Percentiles rank a stretch among this genome's conserved stretches.
These are phyloP conservation scores for Syzygium grande DNA, from an alignment of 345 rosid genomes.

Conservation along the genomic window DNA sequence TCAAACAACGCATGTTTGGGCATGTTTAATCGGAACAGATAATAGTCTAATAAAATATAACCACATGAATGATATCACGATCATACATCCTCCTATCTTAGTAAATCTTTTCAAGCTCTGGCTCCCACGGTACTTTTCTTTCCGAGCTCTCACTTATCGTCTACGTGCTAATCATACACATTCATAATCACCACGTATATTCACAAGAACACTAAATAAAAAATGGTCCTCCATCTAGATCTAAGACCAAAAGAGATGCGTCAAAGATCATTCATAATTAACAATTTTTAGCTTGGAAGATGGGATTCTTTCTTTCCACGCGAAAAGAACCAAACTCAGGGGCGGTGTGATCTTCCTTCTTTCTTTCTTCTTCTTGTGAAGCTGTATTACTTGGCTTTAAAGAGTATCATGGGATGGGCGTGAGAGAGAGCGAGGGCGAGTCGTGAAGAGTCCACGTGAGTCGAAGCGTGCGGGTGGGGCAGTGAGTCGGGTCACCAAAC, in stretches of 20 bases:
- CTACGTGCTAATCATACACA: neutral
- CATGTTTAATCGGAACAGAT: rapidly evolving
- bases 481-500: neutral
- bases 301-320: neutral
- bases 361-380: neutral
- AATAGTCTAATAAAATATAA: neutral
- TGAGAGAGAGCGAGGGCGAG: conserved; percentile 5
- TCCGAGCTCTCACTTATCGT: neutral
- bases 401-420: conserved; percentile 29
- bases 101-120: neutral
- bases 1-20: rapidly evolving
- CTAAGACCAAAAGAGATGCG: neutral
- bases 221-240: neutral
- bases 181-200: neutral
- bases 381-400: conserved; percentile 46
- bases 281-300: neutral
- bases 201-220: neutral
- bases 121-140: neutral
- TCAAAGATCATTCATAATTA: neutral
- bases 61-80: neutral
- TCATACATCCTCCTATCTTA: neutral
- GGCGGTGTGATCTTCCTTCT: neutral
- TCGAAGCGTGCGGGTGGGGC: neutral
- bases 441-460: neutral
- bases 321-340: neutral